Evolutionary conservation across 768 basidiomycete species (phyloP).

Genomic region (Flagelloscypha sp.): DNA sequence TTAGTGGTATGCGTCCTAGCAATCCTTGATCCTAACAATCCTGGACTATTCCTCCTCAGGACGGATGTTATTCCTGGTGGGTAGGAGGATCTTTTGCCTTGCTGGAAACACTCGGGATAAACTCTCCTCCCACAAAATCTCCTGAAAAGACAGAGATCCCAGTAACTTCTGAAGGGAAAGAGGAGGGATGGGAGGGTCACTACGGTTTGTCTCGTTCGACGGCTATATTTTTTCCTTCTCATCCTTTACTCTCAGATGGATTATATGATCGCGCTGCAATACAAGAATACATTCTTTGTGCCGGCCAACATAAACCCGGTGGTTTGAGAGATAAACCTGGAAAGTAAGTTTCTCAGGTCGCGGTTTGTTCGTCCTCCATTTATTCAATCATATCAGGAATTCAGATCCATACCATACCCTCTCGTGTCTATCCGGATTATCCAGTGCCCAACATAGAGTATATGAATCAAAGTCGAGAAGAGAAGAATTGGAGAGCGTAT

Average conservation of each 20-base stretch:
- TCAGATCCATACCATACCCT: slow-evolving; percentile 94
- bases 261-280: slow-evolving; percentile 59
- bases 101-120: slow-evolving; percentile 49
- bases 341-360: slow-evolving; percentile 45
- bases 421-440: slow-evolving; percentile 87
- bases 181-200: slow-evolving; percentile 59
- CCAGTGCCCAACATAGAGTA: slow-evolving; percentile 79
- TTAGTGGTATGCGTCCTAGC: too few species aligned
- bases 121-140: too few species aligned
- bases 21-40: too few species aligned
- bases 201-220: slow-evolving; percentile 41
- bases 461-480: slow-evolving; percentile 33
- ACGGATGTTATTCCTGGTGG: slow-evolving; percentile 99
- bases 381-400: slow-evolving; percentile 31
- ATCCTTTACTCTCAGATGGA: slow-evolving; percentile 12
- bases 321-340: slow-evolving; percentile 94
- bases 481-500: slow-evolving; percentile 29
- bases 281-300: slow-evolving; percentile 81
- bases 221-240: background rate
- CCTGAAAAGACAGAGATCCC: too few species aligned
- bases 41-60: too few species aligned
- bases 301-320: slow-evolving; percentile 78
- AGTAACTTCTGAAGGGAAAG: slow-evolving; percentile 13
- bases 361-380: background rate
- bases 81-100: slow-evolving; percentile 82